phyloP scores from a whole-genome alignment of 306 rosid species.

The Quercus parvula region DNA sequence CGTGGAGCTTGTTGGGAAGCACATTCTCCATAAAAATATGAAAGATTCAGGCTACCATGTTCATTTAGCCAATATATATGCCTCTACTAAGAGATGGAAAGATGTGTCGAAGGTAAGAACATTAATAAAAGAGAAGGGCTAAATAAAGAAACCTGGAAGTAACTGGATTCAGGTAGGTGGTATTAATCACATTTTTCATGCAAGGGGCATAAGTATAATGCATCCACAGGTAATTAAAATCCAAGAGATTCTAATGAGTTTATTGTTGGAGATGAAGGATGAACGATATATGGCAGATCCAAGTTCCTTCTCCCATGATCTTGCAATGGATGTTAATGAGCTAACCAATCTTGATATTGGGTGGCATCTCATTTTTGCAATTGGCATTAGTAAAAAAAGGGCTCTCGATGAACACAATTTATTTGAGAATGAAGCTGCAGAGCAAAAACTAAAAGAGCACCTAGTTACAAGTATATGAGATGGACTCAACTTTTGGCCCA shows the following conservation, averaged over 20 bases:
- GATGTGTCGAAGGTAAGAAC: conserved; percentile 43
- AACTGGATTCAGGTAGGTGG: conserved; percentile 46
- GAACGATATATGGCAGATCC: conserved; percentile 12
- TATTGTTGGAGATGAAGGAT: conserved; percentile 32
- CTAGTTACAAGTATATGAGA: neutral
- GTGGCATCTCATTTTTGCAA: conserved; percentile 4
- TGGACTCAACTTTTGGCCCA: neutral
- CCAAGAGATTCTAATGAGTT: conserved; percentile 32
- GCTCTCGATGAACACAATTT: neutral
- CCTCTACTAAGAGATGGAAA: conserved; percentile 36
- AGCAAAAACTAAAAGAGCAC: neutral
- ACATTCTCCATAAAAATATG: conserved; percentile 19
- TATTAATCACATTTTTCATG: conserved; percentile 23
- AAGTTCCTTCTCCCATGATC: conserved; percentile 8
- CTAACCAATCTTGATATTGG: conserved; percentile 1
- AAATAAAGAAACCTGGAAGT: conserved; percentile 42
- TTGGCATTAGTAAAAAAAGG: neutral
- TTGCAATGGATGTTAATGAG: neutral
- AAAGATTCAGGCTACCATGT: conserved; percentile 31
- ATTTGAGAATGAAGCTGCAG: neutral
- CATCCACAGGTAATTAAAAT: conserved; percentile 27
- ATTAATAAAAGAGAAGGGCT: conserved; percentile 37
- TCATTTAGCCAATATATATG: conserved; percentile 41
- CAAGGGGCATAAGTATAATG: conserved; percentile 13
- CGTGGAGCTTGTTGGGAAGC: conserved; percentile 24